Evolutionary conservation across 805 yeast genomes (phyloP), one percentile per base, ranked within the genome.

Genomic region (Saccharomycopsis olivae): DNA sequence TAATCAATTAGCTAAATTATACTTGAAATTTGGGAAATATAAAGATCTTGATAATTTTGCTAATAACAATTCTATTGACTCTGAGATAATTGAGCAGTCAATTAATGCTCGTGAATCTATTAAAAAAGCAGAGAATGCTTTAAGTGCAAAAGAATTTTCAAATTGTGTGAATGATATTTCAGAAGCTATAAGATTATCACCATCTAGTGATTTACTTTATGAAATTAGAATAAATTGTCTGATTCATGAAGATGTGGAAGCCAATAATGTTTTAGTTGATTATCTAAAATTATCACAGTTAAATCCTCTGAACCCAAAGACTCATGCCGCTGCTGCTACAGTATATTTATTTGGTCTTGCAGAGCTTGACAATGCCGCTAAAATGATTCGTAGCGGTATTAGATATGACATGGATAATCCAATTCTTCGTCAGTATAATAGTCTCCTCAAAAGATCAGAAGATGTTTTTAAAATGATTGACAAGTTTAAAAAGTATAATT

Each of bases 321-420:
- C 39, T 28, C 43, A 46, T 28, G 15, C 39, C 8, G 21, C 17
- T 17, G 49, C 59, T 10, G 49, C 68, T 1, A 51, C 58, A 1
- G 54, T 73, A 16, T 70, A 70, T 41, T 57, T 71, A 36, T 76
- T 66, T 49, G 69, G 75, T 5, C 63, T 75, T 29, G 61, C 65
- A 29, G 73, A 74, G 30, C 73, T 68, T 43, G 71, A 71, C 13
- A 65, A 65, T 19, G 69, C 81, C 0, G 58, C 71, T 50, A 64
- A 57, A 43, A 64, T 66, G 29, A 63, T 78, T 19, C 71, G 78
- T 49, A 75, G 71, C 47, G 87, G 96, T 55, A 61, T 89, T 36
- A 75, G 81, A 40, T 68, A 74, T 33, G 89, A 89, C 56, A 82
- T 85, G 57, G 96, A 85, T 47, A 70, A 68, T 48, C 60, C 60